Conservation (phyloP, 2,329 filamentous ascomycete species). For the Talaromyces islandicus region DNA sequence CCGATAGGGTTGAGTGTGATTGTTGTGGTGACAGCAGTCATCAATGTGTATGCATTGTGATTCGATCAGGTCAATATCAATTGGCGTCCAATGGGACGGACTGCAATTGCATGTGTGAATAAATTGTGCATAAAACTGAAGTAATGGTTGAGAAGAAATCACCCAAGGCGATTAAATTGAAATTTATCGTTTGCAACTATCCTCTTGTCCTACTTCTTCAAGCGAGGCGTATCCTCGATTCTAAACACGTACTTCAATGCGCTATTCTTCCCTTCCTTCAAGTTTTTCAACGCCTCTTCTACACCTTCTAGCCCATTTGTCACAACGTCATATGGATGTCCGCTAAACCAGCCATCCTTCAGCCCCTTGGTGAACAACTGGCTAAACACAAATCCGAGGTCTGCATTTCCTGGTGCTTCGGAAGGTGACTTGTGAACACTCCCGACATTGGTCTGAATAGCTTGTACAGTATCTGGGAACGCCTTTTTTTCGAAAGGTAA, state of each 20-base stretch:
- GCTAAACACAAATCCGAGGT: conserved; percentile 37
- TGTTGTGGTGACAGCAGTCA: not conserved
- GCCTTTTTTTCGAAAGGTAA: conserved; percentile 28
- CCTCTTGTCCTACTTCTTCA: conserved; percentile 12
- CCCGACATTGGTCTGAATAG: conserved; percentile 31
- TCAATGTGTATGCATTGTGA: not conserved
- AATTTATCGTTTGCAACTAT: not conserved
- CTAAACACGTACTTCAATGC: conserved; percentile 60
- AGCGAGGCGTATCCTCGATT: conserved; percentile 43
- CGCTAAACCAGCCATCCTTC: conserved; percentile 43
- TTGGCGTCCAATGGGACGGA: not conserved
- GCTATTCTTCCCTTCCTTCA: conserved; percentile 56
- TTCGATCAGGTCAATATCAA: not conserved
- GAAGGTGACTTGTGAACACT: conserved; percentile 16
- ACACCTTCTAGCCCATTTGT: conserved; percentile 51
- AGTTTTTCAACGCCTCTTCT: conserved; percentile 46
- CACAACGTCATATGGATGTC: conserved; percentile 47
- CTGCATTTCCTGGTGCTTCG: not conserved
- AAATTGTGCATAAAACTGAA: not conserved
- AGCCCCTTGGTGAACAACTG: conserved; percentile 41
- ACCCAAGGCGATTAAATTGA: not conserved
- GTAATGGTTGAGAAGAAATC: not conserved
- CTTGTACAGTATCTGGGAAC: conserved; percentile 31
- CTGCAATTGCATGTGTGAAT: not conserved
- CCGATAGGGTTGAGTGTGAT: not conserved